These are phyloP conservation scores for Carex scoparia DNA, from an alignment of 176 grass and related monocot species.

Conservation along the genomic window DNA sequence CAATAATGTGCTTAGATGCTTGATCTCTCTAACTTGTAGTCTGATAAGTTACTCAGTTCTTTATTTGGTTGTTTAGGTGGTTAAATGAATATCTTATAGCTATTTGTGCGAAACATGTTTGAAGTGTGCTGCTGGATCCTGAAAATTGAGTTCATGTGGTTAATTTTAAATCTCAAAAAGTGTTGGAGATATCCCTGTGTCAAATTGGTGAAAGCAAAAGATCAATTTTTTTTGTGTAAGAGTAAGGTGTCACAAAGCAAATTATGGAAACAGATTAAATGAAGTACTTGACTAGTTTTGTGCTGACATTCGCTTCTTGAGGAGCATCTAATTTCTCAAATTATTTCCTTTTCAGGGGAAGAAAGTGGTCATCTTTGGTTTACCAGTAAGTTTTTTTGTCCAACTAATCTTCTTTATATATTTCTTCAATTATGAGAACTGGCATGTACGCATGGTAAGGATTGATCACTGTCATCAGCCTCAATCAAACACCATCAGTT, in stretches of 20 bases:
- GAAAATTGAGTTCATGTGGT: not conserved
- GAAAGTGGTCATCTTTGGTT: constrained; percentile 92
- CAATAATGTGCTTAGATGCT: not conserved
- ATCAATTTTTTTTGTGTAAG: too few species aligned
- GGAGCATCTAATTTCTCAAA: not conserved
- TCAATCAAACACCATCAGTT: too few species aligned
- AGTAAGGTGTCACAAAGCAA: not conserved
- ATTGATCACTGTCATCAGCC: too few species aligned
- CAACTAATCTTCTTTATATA: not conserved
- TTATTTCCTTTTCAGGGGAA: constrained; percentile 60
- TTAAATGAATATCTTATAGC: not conserved
- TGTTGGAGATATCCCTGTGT: not conserved
- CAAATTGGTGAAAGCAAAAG: not conserved
- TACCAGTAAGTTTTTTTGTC: constrained; percentile 55
- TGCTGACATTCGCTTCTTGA: not conserved
- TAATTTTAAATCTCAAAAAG: not conserved
- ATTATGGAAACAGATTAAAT: not conserved
- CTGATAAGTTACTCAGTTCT: not conserved
- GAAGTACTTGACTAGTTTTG: not conserved
- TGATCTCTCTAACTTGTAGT: not conserved
- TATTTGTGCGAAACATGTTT: not conserved
- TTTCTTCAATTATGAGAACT: not conserved
- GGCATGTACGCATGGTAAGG: not conserved
- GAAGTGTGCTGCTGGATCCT: not conserved
- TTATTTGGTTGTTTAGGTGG: not conserved